Evolutionary conservation across 495 filamentous ascomycete genomes (phyloP), one percentile per base, ranked within the genome.

Genomic region (Podospora bellae-mahoneyi): DNA sequence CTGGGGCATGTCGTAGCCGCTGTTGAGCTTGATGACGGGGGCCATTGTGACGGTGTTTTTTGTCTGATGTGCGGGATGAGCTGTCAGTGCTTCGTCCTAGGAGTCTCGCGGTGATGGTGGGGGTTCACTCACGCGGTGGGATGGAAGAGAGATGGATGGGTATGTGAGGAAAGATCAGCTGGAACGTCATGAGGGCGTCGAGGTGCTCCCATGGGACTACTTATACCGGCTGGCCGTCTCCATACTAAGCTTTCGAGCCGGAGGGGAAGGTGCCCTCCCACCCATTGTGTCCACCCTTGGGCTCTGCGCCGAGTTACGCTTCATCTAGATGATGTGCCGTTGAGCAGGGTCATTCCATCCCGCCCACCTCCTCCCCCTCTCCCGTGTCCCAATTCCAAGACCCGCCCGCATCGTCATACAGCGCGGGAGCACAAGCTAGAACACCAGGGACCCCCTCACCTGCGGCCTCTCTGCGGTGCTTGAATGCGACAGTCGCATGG

Each of bases 1-100:
- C 76, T 91, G 85, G 75, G 92, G 92, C 92, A 96, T 96, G 70
- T 92, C 85, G 77, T 89, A 81, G 78, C 92, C 91, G 80, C 84
- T 90, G 82, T 84, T 93, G 66, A 96, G 87, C 83, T 92, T 94
- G 80, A 94, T 82, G 66, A 65, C 54, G 34, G 69, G 62, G 70
- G 70, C 71, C 78, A 79, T 80, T 71, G 64, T 77, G 71, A 59
- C 56, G 57, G 63, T 64, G 65, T 30, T 32, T 30, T 32, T 63
- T 62, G 48, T 63, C n/a, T 69, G 60, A 26, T 18, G 65, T 60
- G 16, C 30, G 62, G 6, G 44, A 34, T 16, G 15, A 16, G 1
- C 9, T 48, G 39, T 48, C 39, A 48, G 39, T 48, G 39, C 34
- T 39, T 39, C 34, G 34, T 39, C 34, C 34, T 39, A 2, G 6